These are phyloP conservation scores for Globisporangium okanoganense DNA, from an alignment of 352 stramenopile genomes.

Conservation along the genomic window DNA sequence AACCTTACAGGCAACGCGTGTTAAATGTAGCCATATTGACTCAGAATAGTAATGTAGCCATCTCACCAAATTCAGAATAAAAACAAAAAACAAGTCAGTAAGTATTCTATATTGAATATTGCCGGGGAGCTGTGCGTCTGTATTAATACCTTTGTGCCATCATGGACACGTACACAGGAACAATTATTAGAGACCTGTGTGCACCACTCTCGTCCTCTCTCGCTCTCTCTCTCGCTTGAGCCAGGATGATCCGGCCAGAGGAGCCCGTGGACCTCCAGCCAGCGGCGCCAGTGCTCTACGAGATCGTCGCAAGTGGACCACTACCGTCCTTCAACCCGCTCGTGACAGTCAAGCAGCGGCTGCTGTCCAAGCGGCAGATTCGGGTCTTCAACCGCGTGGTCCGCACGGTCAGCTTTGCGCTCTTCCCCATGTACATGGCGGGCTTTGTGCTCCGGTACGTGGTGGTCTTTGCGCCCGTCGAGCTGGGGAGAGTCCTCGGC, in stretches of 20 bases:
- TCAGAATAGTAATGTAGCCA: too few relatives aligned
- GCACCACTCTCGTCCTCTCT: too few relatives aligned
- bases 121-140: too few relatives aligned
- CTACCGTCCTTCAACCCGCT: slow-evolving; percentile 10
- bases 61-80: too few relatives aligned
- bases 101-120: too few relatives aligned
- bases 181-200: too few relatives aligned
- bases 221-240: too few relatives aligned
- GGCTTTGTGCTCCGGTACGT: not conserved
- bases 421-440: slow-evolving; percentile 4
- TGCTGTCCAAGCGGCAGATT: not conserved
- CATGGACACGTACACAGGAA: too few relatives aligned
- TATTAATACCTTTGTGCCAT: too few relatives aligned
- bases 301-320: slow-evolving; percentile 6
- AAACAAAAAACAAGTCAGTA: too few relatives aligned
- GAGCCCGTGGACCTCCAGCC: not conserved
- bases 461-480: slow-evolving; percentile 3
- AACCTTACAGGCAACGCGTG: too few relatives aligned
- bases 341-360: slow-evolving; percentile 9
- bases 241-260: not conserved
- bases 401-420: not conserved
- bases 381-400: slow-evolving; percentile 4
- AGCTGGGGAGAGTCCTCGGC: slow-evolving; percentile 1
- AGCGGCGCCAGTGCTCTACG: slow-evolving; percentile 7
- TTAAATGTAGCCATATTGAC: too few relatives aligned